Base-by-base conservation (phyloP, 371 early-diverging fungal species). In the Rhizopus sp. region DNA sequence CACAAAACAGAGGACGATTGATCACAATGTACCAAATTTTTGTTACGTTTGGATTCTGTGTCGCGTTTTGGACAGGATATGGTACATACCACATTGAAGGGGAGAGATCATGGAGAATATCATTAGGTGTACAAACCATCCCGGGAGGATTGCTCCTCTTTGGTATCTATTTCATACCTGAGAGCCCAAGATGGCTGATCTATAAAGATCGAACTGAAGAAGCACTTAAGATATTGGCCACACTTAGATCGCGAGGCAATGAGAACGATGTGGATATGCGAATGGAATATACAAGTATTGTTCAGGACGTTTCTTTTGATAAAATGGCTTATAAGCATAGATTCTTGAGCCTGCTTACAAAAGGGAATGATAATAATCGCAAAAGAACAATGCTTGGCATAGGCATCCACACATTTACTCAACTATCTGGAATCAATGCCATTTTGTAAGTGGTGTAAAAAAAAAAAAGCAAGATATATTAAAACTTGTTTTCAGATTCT, bases 11-110 rank as follows among this genome's bases (percentile, higher is more conserved):
- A 68, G 98, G 98, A 33, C 78, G 91, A n/a, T 73, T 97, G 29
- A 89, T 92, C 41, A 86, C 93, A 13, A 77, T 95, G 35, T 93
- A 97, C 71, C 96, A 96, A 69, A 85, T 92, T 59, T 91, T 95
- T 50, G 89, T 96, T 42, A 90, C 94, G 15, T 50, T 81, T 52
- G 88, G 88, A 13, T 75, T 80, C 38, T 69, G 61, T 53, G 63
- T 68, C 33, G 70, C 75, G 4, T 80, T 73, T 54, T 77, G 77
- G 77, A 53, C 75, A 35, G 66, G 56, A 6, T 77, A 69, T 49
- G 77, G 66, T 9, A 64, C 72, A 4, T 62, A 59, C 55, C 40
- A 55, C 16, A 13, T 64, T 7, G 16, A 53, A 1, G 49, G 62
- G 29, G 48, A 68, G 47, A 40, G 59, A 13, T 63, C 77, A 13